These are phyloP conservation scores for Agastache rugosa DNA, from an alignment of 257 asterid genomes.

Conservation along the genomic window DNA sequence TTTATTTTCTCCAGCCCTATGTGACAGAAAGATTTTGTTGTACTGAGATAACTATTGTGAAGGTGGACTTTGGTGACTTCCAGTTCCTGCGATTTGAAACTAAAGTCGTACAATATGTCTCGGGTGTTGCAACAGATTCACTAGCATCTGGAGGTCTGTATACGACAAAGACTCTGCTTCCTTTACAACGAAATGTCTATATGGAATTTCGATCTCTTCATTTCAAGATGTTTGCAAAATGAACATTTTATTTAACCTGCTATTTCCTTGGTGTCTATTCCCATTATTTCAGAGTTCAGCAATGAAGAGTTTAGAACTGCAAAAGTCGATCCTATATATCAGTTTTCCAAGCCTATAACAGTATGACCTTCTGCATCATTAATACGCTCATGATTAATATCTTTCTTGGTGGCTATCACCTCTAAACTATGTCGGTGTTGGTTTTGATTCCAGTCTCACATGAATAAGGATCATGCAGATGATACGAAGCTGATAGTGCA, in stretches of 20 bases:
- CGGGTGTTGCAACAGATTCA: conserved; percentile 79
- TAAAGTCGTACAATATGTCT: conserved; percentile 63
- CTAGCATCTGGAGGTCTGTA: conserved; percentile 77
- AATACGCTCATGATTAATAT: not conserved
- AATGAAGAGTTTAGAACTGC: conserved; percentile 68
- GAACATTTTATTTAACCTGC: not conserved
- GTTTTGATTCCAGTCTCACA: conserved; percentile 67
- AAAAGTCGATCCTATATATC: conserved; percentile 80
- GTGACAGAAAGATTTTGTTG: conserved; percentile 20
- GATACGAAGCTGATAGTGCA: conserved; percentile 83
- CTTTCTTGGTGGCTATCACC: not conserved
- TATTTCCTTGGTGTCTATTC: conserved; percentile 27
- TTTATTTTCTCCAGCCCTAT: not conserved
- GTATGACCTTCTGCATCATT: conserved; percentile 45
- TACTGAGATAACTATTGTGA: conserved; percentile 43
- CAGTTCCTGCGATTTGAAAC: conserved; percentile 78
- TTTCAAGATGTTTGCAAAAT: conserved; percentile 13
- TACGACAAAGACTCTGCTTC: not conserved
- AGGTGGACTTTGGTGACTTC: conserved; percentile 96
- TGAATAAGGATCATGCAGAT: conserved; percentile 81
- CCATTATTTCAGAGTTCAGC: conserved; percentile 63
- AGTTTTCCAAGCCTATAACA: conserved; percentile 78
- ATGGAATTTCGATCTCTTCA: conserved; percentile 12
- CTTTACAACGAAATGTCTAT: not conserved
- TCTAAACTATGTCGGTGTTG: conserved; percentile 28